Base-by-base conservation (phyloP, 1,139 yeast genomes). In the Suhomyces bokatorum region DNA sequence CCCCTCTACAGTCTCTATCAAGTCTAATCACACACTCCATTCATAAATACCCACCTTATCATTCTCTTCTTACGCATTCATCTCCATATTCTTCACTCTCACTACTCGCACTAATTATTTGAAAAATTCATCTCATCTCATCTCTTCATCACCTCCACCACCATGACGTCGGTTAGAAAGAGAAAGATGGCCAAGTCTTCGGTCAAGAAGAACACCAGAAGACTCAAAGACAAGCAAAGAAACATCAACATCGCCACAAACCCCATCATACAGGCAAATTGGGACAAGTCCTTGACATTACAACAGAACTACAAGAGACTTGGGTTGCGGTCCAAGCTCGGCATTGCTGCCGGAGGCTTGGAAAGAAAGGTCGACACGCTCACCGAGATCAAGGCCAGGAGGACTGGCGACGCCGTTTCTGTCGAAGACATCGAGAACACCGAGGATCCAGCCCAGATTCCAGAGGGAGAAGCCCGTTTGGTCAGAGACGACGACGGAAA, bases 241-340 rank as follows among this genome's bases (percentile, higher is more conserved):
- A 74, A 81, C 53, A 68, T 83, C 47, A 81, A 81, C 51, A 80
- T 87, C 28, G 75, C 76, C 43, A 73, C 87, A 1, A 87, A 89
- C 62, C 89, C 96, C 3, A 79, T 93, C 53, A 87, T 93, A 53
- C 95, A 89, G 7, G 87, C 82, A 29, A 80, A 90, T 64, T 93
- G 99, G 99, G 97, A 93, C 67, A 77, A 83, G 50, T 77, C 80
- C 17, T 74, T 85, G 51, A 91, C 99, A 0, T 69, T 91, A 47
- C 77, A 83, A 46, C 98, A 93, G 62, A 93, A 93, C 61, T 87
- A 87, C 63, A 83, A 83, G 58, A 78, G 73, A 52, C 69, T 93
- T 31, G 98, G 98, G 2, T 70, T 91, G 46, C 72, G 82, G 38
- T 76, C 88, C 4, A 81, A 81, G 57, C 66, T 90, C 33, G 86